A percentile compares a stretch with the other conserved stretches of the same genome.
Conservation (phyloP, 2,329 filamentous ascomycete species). For the Fusarium caatingaense region DNA sequence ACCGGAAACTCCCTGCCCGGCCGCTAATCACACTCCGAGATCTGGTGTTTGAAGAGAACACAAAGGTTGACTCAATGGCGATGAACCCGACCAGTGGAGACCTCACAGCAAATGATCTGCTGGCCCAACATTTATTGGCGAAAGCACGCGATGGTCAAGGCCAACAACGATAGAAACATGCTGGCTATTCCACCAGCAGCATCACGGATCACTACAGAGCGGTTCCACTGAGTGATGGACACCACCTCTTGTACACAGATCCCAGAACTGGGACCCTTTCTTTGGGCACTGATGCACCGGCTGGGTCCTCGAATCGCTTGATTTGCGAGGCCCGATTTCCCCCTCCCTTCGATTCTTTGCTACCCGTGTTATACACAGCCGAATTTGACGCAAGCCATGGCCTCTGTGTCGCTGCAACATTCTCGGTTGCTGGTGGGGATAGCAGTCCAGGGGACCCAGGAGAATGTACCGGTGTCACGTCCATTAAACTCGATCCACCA, state of each 20-base stretch:
- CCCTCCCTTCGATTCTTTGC: conserved; percentile 44
- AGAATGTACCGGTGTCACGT: conserved; percentile 4
- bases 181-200: conserved; percentile 52
- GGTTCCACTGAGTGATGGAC: conserved; percentile 72
- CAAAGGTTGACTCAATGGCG: conserved; percentile 31
- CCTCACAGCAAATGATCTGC: conserved; percentile 17
- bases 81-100: conserved; percentile 25
- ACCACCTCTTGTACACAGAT: conserved; percentile 74
- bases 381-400: conserved; percentile 68
- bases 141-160: conserved; percentile 27
- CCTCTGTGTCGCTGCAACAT: conserved; percentile 68
- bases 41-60: conserved; percentile 34
- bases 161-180: conserved; percentile 27
- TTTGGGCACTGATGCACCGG: conserved; percentile 70
- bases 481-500: conserved; percentile 9
- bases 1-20: conserved; percentile 26
- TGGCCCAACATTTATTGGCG: conserved; percentile 23
- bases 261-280: conserved; percentile 66
- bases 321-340: conserved; percentile 68
- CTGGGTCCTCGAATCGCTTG: conserved; percentile 62
- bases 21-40: not conserved
- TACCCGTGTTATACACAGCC: conserved; percentile 65
- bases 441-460: conserved; percentile 6
- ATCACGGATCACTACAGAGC: conserved; percentile 71
- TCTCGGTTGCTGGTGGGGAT: conserved; percentile 50